Percentiles rank a stretch among this genome's conserved stretches.
These are phyloP conservation scores for Ligustrum vulgare DNA, from an alignment of 257 asterid species.

Conservation along the genomic window DNA sequence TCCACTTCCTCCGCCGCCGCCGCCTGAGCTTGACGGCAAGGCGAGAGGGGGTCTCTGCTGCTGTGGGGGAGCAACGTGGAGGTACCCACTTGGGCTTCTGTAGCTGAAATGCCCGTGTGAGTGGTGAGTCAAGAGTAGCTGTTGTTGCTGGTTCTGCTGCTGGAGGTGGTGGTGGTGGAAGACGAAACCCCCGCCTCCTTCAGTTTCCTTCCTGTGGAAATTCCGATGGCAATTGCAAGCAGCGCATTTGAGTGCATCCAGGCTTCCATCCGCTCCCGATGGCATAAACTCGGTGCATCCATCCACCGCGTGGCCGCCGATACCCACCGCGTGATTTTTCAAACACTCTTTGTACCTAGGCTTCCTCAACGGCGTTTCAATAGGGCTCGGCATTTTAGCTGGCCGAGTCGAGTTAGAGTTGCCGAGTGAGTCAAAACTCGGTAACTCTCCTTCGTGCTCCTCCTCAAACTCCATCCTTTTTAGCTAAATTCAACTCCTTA, in stretches of 20 bases:
- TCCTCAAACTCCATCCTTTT: slow-evolving; percentile 61
- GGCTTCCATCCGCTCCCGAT: slow-evolving; percentile 65
- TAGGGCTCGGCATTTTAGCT: slow-evolving; percentile 29
- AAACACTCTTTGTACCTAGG: slow-evolving; percentile 60
- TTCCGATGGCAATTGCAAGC: slow-evolving; percentile 83
- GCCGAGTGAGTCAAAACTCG: slow-evolving; percentile 50
- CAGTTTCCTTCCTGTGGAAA: slow-evolving; percentile 67
- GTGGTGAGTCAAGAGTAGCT: slow-evolving; percentile 39
- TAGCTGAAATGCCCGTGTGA: slow-evolving; percentile 47
- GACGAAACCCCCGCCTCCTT: slow-evolving; percentile 18
- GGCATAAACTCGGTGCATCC: slow-evolving; percentile 82
- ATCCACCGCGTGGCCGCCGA: slow-evolving; percentile 74
- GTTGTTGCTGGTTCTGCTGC: slow-evolving; percentile 34
- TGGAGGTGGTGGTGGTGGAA: slow-evolving; percentile 28
- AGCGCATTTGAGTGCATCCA: slow-evolving; percentile 68
- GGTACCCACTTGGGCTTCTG: slow-evolving; percentile 58
- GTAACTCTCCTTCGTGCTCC: slow-evolving; percentile 47
- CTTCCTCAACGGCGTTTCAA: slow-evolving; percentile 40
- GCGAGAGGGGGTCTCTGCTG: slow-evolving; percentile 43
- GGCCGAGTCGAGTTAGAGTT: slow-evolving; percentile 39
- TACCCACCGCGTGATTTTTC: slow-evolving; percentile 70
- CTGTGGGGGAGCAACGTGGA: slow-evolving; percentile 40
- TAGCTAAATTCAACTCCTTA: slow-evolving; percentile 39
- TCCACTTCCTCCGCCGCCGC: slow-evolving; percentile 42
- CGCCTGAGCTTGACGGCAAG: slow-evolving; percentile 65